A percentile compares a stretch with the other conserved stretches of the same genome.
Evolutionary conservation across 2,329 filamentous ascomycete species (phyloP).

Genomic region (Scedosporium apiospermum): DNA sequence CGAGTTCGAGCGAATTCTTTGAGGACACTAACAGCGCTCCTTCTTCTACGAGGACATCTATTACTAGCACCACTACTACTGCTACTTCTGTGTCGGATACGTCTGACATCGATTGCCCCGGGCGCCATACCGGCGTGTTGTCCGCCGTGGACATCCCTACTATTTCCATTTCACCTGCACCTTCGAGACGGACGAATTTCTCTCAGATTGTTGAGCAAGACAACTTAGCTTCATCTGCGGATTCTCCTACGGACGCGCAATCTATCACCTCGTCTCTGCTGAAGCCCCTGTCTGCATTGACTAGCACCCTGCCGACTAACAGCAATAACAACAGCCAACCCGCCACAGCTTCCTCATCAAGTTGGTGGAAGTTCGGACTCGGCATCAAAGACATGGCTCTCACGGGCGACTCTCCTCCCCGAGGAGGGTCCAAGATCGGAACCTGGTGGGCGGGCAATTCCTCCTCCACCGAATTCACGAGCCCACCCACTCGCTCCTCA

Average conservation of each 20-base stretch:
- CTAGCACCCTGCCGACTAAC: background rate
- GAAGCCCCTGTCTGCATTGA: background rate
- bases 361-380: slow-evolving; percentile 15
- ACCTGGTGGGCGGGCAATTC: background rate
- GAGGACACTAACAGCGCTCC: background rate
- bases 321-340: background rate
- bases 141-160: background rate
- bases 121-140: background rate
- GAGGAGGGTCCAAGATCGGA: background rate
- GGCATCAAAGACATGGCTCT: slow-evolving; percentile 23
- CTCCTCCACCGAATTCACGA: slow-evolving; percentile 3
- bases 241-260: background rate
- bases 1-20: background rate
- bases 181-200: background rate
- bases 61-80: background rate
- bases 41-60: background rate
- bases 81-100: too few relatives aligned
- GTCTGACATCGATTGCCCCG: background rate
- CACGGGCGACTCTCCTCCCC: slow-evolving; percentile 16
- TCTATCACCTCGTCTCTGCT: background rate
- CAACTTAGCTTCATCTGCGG: background rate
- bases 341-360: slow-evolving; percentile 11
- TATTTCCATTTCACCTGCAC: background rate
- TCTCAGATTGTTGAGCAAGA: background rate
- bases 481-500: slow-evolving; percentile 4